Base-by-base conservation (phyloP, 257 asterid genomes). In the Ajuga chamaepitys region DNA sequence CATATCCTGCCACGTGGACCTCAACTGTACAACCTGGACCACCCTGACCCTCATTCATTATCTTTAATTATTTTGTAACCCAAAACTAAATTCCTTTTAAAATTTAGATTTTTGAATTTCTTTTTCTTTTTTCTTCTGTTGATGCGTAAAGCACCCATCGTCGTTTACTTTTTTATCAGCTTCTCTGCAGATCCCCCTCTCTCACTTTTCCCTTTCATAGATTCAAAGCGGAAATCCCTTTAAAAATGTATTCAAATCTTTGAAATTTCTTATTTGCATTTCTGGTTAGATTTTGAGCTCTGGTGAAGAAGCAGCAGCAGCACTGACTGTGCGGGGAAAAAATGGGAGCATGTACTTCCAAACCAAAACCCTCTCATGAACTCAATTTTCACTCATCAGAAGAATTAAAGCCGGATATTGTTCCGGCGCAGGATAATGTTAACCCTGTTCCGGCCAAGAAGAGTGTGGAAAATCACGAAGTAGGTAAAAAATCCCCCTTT, bases 321-420 rank as follows among this genome's bases (percentile, higher is more conserved):
- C 41, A 10, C 52, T 21, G 51, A 7, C 26, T 51, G 59, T 11
- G 38, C 24, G 62, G 21, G 46, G 16, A 45, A 7, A 58, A 70
- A 62, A 89, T 90, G 97, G 97, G 97, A 67, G 77, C 46, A 60
- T 90, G 97, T 59, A 79, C 86, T 80, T 89, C 97, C 11, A 89
- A 67, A 67, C 91, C 97, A 20, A 89, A 77, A 74, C 83, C 84
- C 74, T 77, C 77, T n/a, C 64, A 71, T 22, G 78, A 78, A 6
- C 80, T 77, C 67, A 67, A 52, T 55, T 68, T 42, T 7, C 59
- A 55, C 21, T 58, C 79, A 1, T 25, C 73, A 4, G 81, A 54
- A 8, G 75, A 74, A 54, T 63, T 63, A 22, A 67, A 60, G 10
- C 41, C 64, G 30, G 45, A 17, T 14, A n/a, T 13, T 28, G 67